Evolutionary conservation across 2,329 filamentous ascomycete species (phyloP).

Genomic region (Paecilomyces sp.): DNA sequence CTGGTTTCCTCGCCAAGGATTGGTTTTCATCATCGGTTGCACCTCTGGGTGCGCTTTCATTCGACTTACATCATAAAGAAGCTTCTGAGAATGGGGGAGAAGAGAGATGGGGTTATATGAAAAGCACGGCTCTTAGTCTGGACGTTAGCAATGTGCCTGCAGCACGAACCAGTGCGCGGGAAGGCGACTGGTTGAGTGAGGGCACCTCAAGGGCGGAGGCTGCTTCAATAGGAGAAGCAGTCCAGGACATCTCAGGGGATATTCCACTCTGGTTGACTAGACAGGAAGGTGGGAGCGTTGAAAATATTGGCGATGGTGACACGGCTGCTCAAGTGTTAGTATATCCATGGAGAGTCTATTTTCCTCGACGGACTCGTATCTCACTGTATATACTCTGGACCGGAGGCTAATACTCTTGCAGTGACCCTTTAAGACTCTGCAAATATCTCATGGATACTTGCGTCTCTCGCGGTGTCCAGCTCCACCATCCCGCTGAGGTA

Average conservation of each 20-base stretch:
- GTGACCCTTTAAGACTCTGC: slow-evolving; percentile 61
- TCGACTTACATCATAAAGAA: slow-evolving; percentile 59
- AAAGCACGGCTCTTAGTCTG: slow-evolving; percentile 54
- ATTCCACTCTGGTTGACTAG: slow-evolving; percentile 55
- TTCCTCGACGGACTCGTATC: neutral
- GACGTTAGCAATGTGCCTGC: slow-evolving; percentile 30
- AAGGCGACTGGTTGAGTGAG: slow-evolving; percentile 60
- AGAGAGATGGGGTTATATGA: slow-evolving; percentile 52
- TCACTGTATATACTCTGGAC: neutral
- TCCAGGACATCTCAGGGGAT: slow-evolving; percentile 11
- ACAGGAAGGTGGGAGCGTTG: slow-evolving; percentile 48
- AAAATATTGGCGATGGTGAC: slow-evolving; percentile 54
- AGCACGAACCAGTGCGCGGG: slow-evolving; percentile 33
- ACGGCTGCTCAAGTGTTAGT: slow-evolving; percentile 60
- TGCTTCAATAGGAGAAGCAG: slow-evolving; percentile 33
- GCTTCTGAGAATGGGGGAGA: slow-evolving; percentile 53
- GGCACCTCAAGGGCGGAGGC: slow-evolving; percentile 56
- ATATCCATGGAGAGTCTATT: neutral
- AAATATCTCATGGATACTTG: slow-evolving; percentile 56
- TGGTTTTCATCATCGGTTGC: slow-evolving; percentile 59
- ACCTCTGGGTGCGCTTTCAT: slow-evolving; percentile 59
- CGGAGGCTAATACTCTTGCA: slow-evolving; percentile 19
- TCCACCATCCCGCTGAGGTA: slow-evolving; percentile 59
- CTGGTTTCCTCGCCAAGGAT: slow-evolving; percentile 65
- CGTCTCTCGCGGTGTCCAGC: slow-evolving; percentile 52